Evolutionary conservation across 495 filamentous ascomycete genomes (phyloP).

Genomic region (Neurospora sp.): DNA sequence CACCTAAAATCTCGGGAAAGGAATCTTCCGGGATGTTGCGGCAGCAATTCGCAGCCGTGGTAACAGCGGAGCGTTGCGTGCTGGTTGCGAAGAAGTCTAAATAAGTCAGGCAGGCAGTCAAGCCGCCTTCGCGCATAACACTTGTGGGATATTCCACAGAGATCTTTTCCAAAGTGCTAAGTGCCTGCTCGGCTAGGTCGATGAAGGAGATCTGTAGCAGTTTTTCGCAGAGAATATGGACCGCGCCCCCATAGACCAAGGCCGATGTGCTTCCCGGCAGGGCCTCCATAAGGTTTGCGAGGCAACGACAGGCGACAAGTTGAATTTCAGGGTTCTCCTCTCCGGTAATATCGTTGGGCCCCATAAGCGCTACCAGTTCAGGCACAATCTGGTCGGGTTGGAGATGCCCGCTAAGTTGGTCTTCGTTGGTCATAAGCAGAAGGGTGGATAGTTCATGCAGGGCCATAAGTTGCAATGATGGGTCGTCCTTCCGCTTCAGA

Average conservation of each 20-base stretch:
- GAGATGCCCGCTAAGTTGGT: slow-evolving; percentile 93
- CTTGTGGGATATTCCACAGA: slow-evolving; percentile 92
- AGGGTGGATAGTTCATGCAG: slow-evolving; percentile 91
- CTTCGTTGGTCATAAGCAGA: slow-evolving; percentile 87
- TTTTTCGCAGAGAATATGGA: slow-evolving; percentile 89
- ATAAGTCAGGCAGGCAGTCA: slow-evolving; percentile 87
- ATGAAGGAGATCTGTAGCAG: slow-evolving; percentile 92
- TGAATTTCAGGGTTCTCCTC: slow-evolving; percentile 96
- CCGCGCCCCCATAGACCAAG: slow-evolving; percentile 92
- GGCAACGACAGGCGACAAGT: slow-evolving; percentile 90
- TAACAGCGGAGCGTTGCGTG: slow-evolving; percentile 92
- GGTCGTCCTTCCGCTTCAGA: slow-evolving; percentile 77
- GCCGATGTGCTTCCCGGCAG: slow-evolving; percentile 84
- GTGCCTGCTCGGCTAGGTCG: slow-evolving; percentile 90
- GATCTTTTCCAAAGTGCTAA: slow-evolving; percentile 95
- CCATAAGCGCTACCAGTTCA: slow-evolving; percentile 87
- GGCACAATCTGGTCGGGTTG: slow-evolving; percentile 91
- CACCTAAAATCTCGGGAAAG: slow-evolving; percentile 77
- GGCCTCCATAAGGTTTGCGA: slow-evolving; percentile 98
- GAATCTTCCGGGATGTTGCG: slow-evolving; percentile 91
- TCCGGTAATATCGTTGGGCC: slow-evolving; percentile 70
- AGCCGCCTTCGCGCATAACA: slow-evolving; percentile 90
- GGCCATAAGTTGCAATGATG: slow-evolving; percentile 81
- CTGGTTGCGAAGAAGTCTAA: slow-evolving; percentile 97
- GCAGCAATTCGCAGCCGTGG: slow-evolving; percentile 95